Evolutionary conservation across 768 basidiomycete species (phyloP).

Genomic region (Sistotremastrum niveocremeum): DNA sequence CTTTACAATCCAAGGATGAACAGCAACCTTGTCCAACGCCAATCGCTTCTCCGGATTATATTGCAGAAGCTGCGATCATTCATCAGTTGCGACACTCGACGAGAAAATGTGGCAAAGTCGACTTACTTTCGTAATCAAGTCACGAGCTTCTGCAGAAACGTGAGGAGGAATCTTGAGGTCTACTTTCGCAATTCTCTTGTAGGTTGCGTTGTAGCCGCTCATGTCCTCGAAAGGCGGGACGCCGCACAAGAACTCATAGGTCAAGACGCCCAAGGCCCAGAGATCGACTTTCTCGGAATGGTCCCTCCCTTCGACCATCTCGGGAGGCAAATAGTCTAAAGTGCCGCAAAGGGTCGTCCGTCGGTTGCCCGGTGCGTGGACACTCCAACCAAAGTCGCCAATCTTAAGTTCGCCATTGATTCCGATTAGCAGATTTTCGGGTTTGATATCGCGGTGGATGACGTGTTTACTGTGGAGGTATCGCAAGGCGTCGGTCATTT

Average conservation of each 20-base stretch:
- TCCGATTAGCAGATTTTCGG: slow-evolving; percentile 89
- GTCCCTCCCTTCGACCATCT: slow-evolving; percentile 91
- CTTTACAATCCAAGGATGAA: slow-evolving; percentile 79
- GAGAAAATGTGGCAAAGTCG: background rate
- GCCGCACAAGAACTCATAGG: slow-evolving; percentile 88
- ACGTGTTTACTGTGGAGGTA: slow-evolving; percentile 95
- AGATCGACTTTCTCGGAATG: slow-evolving; percentile 87
- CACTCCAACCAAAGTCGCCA: slow-evolving; percentile 97
- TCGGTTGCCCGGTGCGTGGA: slow-evolving; percentile 86
- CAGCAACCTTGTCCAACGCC: slow-evolving; percentile 56
- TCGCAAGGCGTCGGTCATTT: slow-evolving; percentile 91
- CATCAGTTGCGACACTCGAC: background rate
- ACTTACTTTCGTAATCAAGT: slow-evolving; percentile 30
- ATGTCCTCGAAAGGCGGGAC: slow-evolving; percentile 80
- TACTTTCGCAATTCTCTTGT: slow-evolving; percentile 79
- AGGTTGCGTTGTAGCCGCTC: slow-evolving; percentile 69
- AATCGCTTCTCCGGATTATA: slow-evolving; percentile 61
- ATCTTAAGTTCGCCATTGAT: slow-evolving; percentile 97
- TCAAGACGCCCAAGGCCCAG: slow-evolving; percentile 95
- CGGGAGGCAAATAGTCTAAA: slow-evolving; percentile 91
- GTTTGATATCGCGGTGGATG: slow-evolving; percentile 98
- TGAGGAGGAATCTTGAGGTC: slow-evolving; percentile 53
- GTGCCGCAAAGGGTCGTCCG: slow-evolving; percentile 91
- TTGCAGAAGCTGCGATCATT: slow-evolving; percentile 53
- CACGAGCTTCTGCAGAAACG: slow-evolving; percentile 48